Evolutionary conservation across 1,284 basidiomycete genomes (phyloP), one percentile per base, ranked within the genome.

Genomic region (Ustilago shanxiensis): DNA sequence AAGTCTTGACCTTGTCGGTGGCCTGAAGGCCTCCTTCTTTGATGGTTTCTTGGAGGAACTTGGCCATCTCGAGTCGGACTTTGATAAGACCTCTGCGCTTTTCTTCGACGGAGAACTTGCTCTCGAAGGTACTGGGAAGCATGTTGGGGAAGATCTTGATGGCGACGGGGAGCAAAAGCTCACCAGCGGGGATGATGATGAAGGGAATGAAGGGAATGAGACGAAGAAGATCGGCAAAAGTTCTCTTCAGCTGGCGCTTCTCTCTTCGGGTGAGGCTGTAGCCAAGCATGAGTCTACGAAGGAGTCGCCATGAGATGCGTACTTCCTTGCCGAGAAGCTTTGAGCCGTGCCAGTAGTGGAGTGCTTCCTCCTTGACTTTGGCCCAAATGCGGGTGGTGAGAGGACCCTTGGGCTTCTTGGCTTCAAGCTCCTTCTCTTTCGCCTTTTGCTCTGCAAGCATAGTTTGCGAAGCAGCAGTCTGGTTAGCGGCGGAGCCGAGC

Each of bases 121-220:
- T 95, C 87, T 98, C 95, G 73, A 99, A 99, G 0, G 96, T 99
- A 1, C 94, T 95, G 0, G 96, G 97, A 5, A 99, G 90, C 95
- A 99, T 98, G 87, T 95, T 98, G 28, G 96, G 96, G 90, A 99
- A 99, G 56, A 99, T 88, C 87, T 96, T 97, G 80, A 99, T 90
- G 0, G 95, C 95, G 37, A 99, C 93, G 2, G 97, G 96, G 1
- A 99, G 90, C n/a, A 99, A 89, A 26, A 99, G 86, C 86, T 99
- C 97, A 93, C 98, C 98, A 89, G 98, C 98, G 1, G 97, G 96
- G 10, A 99, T 93, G 81, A 98, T 89, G 69, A 99, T 87, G 88
- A 99, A 98, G 57, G 95, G 94, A 13, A 93, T 91, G 87, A 99
- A 99, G 1, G 96, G 96, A 44, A 99, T 91, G 22, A 99, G 90